Percentiles rank a stretch among this genome's conserved stretches.
These are phyloP conservation scores for Colletotrichum sp. DNA, from an alignment of 2,329 filamentous ascomycete species.

Conservation along the genomic window DNA sequence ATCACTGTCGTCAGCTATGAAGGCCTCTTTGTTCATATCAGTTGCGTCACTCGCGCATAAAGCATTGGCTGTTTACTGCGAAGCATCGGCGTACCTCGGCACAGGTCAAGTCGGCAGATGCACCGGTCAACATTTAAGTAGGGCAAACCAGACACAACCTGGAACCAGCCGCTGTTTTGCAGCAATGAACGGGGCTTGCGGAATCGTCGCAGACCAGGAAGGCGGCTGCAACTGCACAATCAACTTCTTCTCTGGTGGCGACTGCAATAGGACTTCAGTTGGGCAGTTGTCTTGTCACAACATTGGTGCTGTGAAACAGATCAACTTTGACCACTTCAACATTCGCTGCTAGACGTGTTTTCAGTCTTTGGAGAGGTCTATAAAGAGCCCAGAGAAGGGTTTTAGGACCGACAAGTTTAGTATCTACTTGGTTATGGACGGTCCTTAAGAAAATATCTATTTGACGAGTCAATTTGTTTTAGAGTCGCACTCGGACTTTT, in stretches of 20 bases:
- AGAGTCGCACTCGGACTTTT: too few relatives aligned
- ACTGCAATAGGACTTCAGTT: constrained; percentile 1
- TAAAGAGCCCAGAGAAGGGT: neutral
- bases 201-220: neutral
- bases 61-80: neutral
- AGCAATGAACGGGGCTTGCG: constrained; percentile 9
- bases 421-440: neutral
- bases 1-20: neutral
- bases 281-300: neutral
- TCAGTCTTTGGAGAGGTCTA: neutral
- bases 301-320: neutral
- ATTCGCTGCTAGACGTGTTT: neutral
- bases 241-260: constrained; percentile 4
- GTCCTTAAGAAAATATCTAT: neutral
- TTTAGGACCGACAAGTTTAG: neutral
- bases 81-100: constrained; percentile 2
- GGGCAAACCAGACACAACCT: neutral
- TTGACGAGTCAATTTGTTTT: too few relatives aligned
- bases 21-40: neutral
- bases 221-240: neutral
- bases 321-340: constrained; percentile 18
- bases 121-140: neutral
- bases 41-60: neutral
- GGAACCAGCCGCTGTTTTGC: constrained; percentile 5
- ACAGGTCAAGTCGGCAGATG: neutral